phyloP scores from a whole-genome alignment of 2,329 filamentous ascomycete species.

The Penicillium sp. region DNA sequence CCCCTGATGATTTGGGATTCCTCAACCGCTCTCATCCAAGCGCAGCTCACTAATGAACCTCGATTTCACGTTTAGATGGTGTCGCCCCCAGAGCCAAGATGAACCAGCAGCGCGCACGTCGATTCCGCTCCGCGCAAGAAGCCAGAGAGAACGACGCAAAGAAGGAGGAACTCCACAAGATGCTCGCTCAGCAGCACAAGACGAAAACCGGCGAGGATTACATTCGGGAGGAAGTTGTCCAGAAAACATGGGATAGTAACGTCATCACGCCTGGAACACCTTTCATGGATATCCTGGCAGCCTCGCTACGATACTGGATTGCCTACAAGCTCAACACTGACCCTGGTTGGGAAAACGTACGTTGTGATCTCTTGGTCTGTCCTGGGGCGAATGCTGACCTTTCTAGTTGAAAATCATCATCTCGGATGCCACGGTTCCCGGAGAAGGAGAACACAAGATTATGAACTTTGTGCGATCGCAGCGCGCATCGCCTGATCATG shows the following conservation, averaged over 20 bases:
- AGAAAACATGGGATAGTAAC: constrained; percentile 91
- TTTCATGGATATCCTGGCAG: constrained; percentile 95
- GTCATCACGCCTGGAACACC: constrained; percentile 94
- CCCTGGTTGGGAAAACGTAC: constrained; percentile 81
- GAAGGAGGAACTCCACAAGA: constrained; percentile 81
- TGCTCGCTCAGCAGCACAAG: constrained; percentile 77
- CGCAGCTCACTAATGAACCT: background rate
- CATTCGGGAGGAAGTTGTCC: constrained; percentile 61
- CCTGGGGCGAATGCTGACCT: constrained; percentile 22
- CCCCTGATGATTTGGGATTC: background rate
- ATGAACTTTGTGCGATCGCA: constrained; percentile 98
- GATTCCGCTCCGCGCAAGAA: constrained; percentile 92
- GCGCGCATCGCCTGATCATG: constrained; percentile 82
- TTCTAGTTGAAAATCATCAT: constrained; percentile 86
- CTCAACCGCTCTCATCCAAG: background rate
- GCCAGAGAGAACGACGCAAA: constrained; percentile 92
- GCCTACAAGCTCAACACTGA: constrained; percentile 97
- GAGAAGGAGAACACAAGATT: constrained; percentile 98
- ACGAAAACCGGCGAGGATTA: constrained; percentile 61
- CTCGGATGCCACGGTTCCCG: constrained; percentile 94
- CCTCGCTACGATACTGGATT: constrained; percentile 92
- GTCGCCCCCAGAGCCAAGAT: constrained; percentile 98
- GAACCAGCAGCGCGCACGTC: constrained; percentile 97
- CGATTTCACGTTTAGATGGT: constrained; percentile 63
- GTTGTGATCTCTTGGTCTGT: constrained; percentile 5